A percentile compares a stretch with the other conserved stretches of the same genome.
phyloP scores from a whole-genome alignment of 176 grass and related monocot genomes.

The Canna indica region DNA sequence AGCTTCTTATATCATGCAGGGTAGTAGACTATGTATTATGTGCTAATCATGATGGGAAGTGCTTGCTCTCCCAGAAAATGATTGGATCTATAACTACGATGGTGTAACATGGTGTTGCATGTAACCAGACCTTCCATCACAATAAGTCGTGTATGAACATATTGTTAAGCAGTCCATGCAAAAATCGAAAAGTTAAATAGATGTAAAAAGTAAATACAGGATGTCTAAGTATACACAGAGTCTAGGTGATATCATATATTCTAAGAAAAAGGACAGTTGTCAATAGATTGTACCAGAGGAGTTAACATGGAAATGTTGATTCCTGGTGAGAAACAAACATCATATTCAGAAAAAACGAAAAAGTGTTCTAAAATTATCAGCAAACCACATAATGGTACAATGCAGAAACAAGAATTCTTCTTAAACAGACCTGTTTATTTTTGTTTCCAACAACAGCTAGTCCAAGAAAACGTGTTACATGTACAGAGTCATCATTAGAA shows the following conservation, averaged over 20 bases:
- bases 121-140: neutral
- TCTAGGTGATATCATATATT: neutral
- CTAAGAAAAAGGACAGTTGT: neutral
- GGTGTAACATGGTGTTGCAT: neutral
- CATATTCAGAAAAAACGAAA: neutral
- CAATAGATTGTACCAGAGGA: neutral
- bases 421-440: conserved; percentile 65
- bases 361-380: neutral
- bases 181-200: neutral
- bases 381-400: neutral
- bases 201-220: neutral
- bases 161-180: neutral
- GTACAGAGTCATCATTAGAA: conserved; percentile 49
- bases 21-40: neutral
- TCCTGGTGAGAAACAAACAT: neutral
- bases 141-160: neutral
- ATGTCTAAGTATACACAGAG: neutral
- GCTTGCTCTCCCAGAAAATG: too few species aligned
- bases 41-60: too few species aligned
- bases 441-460: conserved; percentile 88
- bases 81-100: neutral
- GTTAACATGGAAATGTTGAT: neutral
- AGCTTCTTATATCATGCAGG: neutral
- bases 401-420: conserved; percentile 14
- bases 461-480: conserved; percentile 86